Evolutionary conservation across 495 filamentous ascomycete genomes (phyloP), one percentile per base, ranked within the genome.

Genomic region (Podospora anserina): DNA sequence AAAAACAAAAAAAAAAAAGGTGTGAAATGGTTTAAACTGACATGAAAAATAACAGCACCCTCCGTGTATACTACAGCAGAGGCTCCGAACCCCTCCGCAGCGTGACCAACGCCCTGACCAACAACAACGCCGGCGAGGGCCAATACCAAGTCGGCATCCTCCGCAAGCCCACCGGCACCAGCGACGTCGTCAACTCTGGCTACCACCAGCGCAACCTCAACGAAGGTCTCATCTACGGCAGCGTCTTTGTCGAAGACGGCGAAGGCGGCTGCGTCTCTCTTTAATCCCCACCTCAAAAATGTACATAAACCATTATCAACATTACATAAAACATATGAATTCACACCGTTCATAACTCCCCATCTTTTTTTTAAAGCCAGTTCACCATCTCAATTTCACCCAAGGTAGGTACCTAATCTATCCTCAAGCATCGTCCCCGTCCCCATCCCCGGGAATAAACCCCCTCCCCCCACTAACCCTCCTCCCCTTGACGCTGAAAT

Each of bases 71-170:
- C 76, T 87, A 87, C 79, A 87, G 84, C 23, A 76, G 78, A 61
- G 77, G 76, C 49, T 74, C 81, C 70, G 79, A 80, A 39, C 79
- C 81, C 16, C 80, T 88, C 30, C 67, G 79, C 69, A 77, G 78
- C 54, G 83, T 85, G 19, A 85, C 82, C 57, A 69, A 68, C 18
- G 78, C 82, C n/a, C 68, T 84, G 2, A 57, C 68, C 53, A 87
- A 86, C 66, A 71, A 88, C 71, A 85, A 85, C 70, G 78, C 81
- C 26, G 84, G 85, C 60, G 82, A 77, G 34, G 85, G 85, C 16
- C 83, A 86, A 75, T 86, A 83, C 71, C 85, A 88, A 70, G 80
- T 88, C 65, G 85, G 85, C 64, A 78, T 88, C 27, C 72, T 86
- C 30, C 87, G 87, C 78, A 85, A 87, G 70, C 84, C 85, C 0